phyloP scores from a whole-genome alignment of 164 flowering plant species.

The Piper betle region DNA sequence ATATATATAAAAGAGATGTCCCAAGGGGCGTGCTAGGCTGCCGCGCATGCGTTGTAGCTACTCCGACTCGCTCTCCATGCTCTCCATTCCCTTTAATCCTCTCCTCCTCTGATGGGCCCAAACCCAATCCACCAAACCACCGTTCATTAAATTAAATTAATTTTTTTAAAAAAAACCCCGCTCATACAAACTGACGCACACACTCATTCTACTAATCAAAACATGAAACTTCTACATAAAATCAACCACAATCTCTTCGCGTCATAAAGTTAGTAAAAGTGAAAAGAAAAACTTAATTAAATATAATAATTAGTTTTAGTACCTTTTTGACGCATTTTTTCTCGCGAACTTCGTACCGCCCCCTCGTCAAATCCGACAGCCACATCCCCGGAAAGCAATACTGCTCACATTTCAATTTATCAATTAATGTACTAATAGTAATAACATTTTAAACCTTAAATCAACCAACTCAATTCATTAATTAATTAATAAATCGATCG shows the following conservation, averaged over 20 bases:
- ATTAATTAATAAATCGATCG: background rate
- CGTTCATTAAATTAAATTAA: too few relatives aligned
- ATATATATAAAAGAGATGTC: too few relatives aligned
- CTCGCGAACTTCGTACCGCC: slow-evolving; percentile 76
- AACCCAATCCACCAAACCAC: background rate
- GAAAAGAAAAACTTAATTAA: too few relatives aligned
- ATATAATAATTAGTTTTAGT: background rate
- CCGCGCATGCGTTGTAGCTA: background rate
- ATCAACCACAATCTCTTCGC: too few relatives aligned
- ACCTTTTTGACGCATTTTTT: slow-evolving; percentile 77
- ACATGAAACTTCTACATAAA: too few relatives aligned
- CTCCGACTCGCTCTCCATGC: slow-evolving; percentile 23
- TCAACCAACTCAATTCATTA: too few relatives aligned
- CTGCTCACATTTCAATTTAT: slow-evolving; percentile 10
- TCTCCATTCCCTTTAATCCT: slow-evolving; percentile 25
- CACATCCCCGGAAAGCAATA: slow-evolving; percentile 55
- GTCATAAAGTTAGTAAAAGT: too few relatives aligned
- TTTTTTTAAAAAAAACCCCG: too few relatives aligned
- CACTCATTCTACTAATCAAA: too few relatives aligned
- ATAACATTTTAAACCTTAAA: background rate
- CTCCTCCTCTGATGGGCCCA: slow-evolving; percentile 16
- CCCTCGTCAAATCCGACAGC: slow-evolving; percentile 57
- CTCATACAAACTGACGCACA: too few relatives aligned
- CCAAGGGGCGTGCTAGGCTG: too few relatives aligned
- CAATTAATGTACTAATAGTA: background rate